Evolutionary conservation across 2,329 filamentous ascomycete genomes (phyloP).

Genomic region (Grosmannia huntii): DNA sequence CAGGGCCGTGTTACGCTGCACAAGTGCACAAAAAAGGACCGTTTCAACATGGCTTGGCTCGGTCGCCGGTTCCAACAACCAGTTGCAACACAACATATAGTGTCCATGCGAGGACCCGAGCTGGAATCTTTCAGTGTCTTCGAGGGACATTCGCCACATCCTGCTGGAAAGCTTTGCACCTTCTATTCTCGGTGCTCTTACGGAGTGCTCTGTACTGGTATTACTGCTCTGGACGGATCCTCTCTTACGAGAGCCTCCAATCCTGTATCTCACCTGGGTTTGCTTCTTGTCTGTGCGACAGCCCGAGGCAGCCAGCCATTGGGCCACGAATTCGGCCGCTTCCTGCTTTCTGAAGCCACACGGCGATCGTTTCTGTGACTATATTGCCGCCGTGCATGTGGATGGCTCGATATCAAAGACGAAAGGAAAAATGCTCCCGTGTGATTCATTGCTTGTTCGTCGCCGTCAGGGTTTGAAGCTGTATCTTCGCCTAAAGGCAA

Average conservation of each 20-base stretch:
- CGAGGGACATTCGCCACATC: too few relatives aligned
- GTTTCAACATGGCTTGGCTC: neutral
- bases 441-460: too few relatives aligned
- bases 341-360: neutral
- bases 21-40: neutral
- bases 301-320: neutral
- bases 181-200: neutral
- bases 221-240: too few relatives aligned
- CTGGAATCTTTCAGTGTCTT: too few relatives aligned
- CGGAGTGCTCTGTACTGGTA: too few relatives aligned
- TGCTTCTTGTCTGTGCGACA: neutral
- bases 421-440: too few relatives aligned
- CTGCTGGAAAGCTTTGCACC: too few relatives aligned
- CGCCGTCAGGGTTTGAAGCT: too few relatives aligned
- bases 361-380: neutral
- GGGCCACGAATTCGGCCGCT: neutral
- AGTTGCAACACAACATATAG: neutral
- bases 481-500: neutral
- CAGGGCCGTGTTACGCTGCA: neutral
- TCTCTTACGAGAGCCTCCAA: too few relatives aligned
- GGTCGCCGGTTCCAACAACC: neutral
- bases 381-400: neutral
- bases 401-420: too few relatives aligned
- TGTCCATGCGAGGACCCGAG: too few relatives aligned
- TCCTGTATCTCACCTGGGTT: neutral